phyloP scores from a whole-genome alignment of 2,329 filamentous ascomycete species.

The Drechmeria coniospora region DNA sequence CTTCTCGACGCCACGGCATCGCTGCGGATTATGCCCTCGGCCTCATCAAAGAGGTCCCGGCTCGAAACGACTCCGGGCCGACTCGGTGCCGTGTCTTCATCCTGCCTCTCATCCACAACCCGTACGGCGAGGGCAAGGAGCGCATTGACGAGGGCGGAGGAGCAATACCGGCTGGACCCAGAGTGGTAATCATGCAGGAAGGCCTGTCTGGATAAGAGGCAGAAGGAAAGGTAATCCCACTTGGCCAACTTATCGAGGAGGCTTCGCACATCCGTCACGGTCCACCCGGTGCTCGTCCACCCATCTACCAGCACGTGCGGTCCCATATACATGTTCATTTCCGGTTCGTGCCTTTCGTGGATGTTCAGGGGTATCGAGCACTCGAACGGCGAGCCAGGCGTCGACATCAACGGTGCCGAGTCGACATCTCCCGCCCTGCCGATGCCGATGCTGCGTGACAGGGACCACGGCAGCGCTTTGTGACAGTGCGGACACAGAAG shows the following conservation, averaged over 20 bases:
- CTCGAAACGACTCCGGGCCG: constrained; percentile 1
- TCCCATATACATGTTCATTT: background rate
- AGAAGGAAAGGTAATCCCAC: constrained; percentile 5
- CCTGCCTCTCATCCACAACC: constrained; percentile 1
- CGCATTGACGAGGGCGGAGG: constrained; percentile 4
- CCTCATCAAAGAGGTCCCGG: constrained; percentile 2
- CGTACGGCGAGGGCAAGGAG: constrained; percentile 3
- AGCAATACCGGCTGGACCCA: constrained; percentile 4
- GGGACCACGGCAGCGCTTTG: too few relatives aligned
- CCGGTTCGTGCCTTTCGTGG: too few relatives aligned
- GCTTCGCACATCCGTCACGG: constrained; percentile 2
- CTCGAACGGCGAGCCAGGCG: background rate
- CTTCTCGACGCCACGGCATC: background rate
- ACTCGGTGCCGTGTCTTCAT: background rate
- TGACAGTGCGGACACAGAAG: too few relatives aligned
- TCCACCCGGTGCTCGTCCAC: constrained; percentile 1
- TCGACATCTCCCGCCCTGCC: too few relatives aligned
- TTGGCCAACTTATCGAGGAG: constrained; percentile 3
- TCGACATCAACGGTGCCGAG: too few relatives aligned
- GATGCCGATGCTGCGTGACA: too few relatives aligned
- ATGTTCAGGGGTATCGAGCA: background rate
- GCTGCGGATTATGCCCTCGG: background rate
- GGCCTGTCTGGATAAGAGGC: constrained; percentile 11
- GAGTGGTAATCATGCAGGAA: constrained; percentile 2
- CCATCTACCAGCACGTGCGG: background rate